Percentiles rank a stretch among this genome's conserved stretches.
Conservation (phyloP, 345 rosid genomes). For the Hibiscus syriacus region DNA sequence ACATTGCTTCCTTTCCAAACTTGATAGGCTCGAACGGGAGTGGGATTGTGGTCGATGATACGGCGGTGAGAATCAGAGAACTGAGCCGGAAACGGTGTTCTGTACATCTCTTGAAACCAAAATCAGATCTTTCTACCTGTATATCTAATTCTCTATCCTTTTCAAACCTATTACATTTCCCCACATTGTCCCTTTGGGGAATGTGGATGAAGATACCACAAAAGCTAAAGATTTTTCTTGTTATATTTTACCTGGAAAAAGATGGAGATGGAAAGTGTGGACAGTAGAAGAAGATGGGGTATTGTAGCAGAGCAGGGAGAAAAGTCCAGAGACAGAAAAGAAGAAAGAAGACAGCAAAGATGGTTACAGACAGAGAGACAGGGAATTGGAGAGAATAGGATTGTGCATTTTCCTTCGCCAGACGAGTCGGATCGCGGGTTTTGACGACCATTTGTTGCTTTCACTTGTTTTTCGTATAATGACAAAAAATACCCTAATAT, state of each 20-base stretch:
- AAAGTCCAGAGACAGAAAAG: constrained; percentile 7
- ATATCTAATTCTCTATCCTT: not conserved
- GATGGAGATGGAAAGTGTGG: not conserved
- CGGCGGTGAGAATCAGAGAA: constrained; percentile 34
- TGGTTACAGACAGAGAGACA: constrained; percentile 5
- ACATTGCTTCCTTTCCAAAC: constrained; percentile 71
- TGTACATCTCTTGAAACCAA: constrained; percentile 16
- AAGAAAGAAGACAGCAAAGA: not conserved
- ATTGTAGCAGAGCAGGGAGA: not conserved
- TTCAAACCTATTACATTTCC: not conserved
- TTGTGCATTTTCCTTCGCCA: constrained; percentile 6
- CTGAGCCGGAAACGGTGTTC: constrained; percentile 25
- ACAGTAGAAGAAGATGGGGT: not conserved
- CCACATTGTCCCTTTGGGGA: not conserved
- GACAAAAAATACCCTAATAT: too few relatives aligned
- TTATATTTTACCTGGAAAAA: not conserved
- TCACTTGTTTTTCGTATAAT: too few relatives aligned
- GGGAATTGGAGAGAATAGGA: not conserved
- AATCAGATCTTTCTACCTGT: not conserved
- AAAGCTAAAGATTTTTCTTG: not conserved
- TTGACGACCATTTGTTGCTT: constrained; percentile 3
- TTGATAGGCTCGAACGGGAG: constrained; percentile 44
- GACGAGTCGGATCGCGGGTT: constrained; percentile 22
- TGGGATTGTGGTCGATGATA: constrained; percentile 19
- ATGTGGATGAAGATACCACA: not conserved